These are phyloP conservation scores for Plasmodium chabaudi DNA, from an alignment of 169 alveolate genomes.

Conservation along the genomic window DNA sequence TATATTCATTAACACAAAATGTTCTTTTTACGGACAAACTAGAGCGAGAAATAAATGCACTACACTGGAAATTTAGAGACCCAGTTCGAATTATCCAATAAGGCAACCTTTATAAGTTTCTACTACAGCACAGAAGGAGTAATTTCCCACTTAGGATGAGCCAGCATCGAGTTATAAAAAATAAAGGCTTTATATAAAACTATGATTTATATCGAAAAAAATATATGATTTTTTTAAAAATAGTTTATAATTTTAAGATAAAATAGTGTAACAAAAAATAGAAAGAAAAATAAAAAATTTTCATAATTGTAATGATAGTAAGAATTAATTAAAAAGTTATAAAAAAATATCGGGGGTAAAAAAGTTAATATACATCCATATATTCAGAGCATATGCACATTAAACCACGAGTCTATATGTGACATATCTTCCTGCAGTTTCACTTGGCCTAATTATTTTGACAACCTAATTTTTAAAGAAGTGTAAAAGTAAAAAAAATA, in stretches of 20 bases:
- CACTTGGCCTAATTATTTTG: conserved; percentile 97
- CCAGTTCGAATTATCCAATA: conserved; percentile 86
- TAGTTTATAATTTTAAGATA: too few relatives aligned
- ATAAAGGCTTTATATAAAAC: neutral
- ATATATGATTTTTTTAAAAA: too few relatives aligned
- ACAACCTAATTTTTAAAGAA: conserved; percentile 86
- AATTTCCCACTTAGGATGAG: conserved; percentile 26
- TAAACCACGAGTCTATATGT: conserved; percentile 94
- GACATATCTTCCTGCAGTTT: conserved; percentile 99
- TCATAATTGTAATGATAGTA: neutral
- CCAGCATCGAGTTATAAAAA: conserved; percentile 13
- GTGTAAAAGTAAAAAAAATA: conserved; percentile 5
- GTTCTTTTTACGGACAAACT: conserved; percentile 84
- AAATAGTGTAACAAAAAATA: neutral
- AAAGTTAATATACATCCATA: neutral
- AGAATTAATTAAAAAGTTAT: neutral
- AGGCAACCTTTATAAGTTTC: neutral
- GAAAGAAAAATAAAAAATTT: neutral
- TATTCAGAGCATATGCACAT: neutral
- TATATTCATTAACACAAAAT: conserved; percentile 82
- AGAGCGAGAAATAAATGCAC: conserved; percentile 87
- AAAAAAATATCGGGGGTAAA: neutral
- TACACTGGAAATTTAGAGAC: conserved; percentile 91
- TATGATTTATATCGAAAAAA: too few relatives aligned
- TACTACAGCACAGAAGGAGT: too few relatives aligned